Conservation (phyloP, 1,284 basidiomycete species). For the Rhodofomes roseus region DNA sequence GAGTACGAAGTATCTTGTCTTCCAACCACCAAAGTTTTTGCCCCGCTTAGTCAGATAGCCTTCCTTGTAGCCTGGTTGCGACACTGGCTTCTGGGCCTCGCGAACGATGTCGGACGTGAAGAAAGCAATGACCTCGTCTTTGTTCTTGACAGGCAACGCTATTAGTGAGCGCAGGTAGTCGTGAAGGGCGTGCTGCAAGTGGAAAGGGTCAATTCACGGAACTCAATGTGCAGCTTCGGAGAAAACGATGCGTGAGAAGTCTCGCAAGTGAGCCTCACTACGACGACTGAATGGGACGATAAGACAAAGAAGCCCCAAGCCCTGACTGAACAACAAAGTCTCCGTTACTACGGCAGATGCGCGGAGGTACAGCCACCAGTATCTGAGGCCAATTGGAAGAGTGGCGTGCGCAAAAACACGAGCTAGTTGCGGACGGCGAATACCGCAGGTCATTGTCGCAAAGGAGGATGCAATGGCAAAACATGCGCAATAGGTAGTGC, state of each 20-base stretch:
- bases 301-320: not conserved
- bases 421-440: not conserved
- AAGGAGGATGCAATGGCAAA: not conserved
- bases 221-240: constrained; percentile 1
- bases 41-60: constrained; percentile 96
- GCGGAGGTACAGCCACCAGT: not conserved
- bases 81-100: constrained; percentile 67
- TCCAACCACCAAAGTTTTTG: constrained; percentile 97
- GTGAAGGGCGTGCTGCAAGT: constrained; percentile 71
- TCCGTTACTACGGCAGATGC: not conserved
- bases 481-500: not conserved
- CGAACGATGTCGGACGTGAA: constrained; percentile 87
- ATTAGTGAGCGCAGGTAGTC: constrained; percentile 87
- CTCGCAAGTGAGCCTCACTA: not conserved
- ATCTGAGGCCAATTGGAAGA: not conserved
- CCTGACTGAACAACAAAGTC: not conserved
- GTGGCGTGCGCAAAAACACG: not conserved
- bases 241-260: constrained; percentile 8
- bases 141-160: constrained; percentile 80
- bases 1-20: constrained; percentile 91
- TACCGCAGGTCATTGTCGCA: not conserved
- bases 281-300: not conserved
- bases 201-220: constrained; percentile 12
- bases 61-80: constrained; percentile 85
- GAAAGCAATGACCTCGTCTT: constrained; percentile 89